These are phyloP conservation scores for Curvularia spicifera DNA, from an alignment of 2,329 filamentous ascomycete genomes.

Conservation along the genomic window DNA sequence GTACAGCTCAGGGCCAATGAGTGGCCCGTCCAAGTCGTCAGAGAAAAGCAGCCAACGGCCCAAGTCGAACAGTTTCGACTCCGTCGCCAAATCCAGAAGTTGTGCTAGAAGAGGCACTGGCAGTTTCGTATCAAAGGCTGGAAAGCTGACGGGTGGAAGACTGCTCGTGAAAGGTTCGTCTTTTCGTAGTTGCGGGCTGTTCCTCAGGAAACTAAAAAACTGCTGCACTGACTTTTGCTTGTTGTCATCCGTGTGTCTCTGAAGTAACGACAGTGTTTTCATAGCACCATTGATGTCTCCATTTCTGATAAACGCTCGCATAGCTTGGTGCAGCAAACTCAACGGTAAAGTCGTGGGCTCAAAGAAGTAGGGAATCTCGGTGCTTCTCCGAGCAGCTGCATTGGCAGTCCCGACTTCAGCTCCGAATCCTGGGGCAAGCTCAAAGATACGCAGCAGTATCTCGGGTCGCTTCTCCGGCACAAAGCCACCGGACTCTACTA, in stretches of 20 bases:
- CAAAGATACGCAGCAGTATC: conserved; percentile 50
- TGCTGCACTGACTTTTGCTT: conserved; percentile 51
- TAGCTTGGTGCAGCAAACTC: conserved; percentile 52
- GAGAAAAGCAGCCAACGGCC: conserved; percentile 62
- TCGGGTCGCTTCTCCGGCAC: conserved; percentile 54
- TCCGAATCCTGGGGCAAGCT: conserved; percentile 52
- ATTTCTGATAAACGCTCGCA: conserved; percentile 49
- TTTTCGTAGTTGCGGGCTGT: conserved; percentile 16
- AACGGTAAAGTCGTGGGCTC: conserved; percentile 54
- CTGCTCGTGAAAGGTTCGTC: conserved; percentile 36
- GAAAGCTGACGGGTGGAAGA: conserved; percentile 51
- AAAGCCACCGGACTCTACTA: conserved; percentile 58
- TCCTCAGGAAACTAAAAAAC: conserved; percentile 50
- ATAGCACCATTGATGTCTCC: conserved; percentile 51
- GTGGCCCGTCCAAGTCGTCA: conserved; percentile 60
- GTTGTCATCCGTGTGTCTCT: conserved; percentile 53
- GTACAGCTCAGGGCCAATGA: conserved; percentile 57
- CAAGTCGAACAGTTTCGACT: conserved; percentile 56
- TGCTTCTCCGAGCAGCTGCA: conserved; percentile 29
- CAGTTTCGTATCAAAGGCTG: conserved; percentile 54
- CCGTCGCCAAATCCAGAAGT: conserved; percentile 59
- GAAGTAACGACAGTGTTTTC: conserved; percentile 47
- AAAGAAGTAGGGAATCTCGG: conserved; percentile 50
- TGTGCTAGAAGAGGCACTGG: conserved; percentile 57
- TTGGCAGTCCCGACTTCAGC: conserved; percentile 49